These are phyloP conservation scores for Tranzscheliella williamsii DNA, from an alignment of 1,284 basidiomycete species.

Conservation along the genomic window DNA sequence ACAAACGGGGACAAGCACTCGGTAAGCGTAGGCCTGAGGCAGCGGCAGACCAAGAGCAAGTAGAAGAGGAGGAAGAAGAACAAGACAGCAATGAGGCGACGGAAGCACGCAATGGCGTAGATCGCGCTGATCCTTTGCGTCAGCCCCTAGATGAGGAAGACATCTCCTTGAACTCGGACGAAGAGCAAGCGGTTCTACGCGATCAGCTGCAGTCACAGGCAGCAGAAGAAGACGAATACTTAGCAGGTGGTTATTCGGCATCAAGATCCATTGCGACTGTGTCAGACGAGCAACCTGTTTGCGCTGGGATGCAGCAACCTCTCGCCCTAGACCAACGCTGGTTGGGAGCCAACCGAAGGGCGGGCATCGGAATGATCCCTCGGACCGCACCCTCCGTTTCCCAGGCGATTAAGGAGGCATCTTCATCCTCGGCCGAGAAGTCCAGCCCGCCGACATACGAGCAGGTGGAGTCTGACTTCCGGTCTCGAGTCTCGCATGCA, in stretches of 20 bases:
- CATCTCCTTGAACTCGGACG: constrained; percentile 11
- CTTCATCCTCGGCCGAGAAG: background rate
- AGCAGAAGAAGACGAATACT: constrained; percentile 22
- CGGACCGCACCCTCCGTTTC: constrained; percentile 2
- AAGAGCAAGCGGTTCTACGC: constrained; percentile 1
- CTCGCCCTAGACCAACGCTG: constrained; percentile 41
- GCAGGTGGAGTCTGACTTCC: constrained; percentile 12
- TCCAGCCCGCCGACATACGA: background rate
- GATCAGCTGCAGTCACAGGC: constrained; percentile 3
- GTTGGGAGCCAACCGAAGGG: constrained; percentile 14
- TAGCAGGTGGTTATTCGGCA: constrained; percentile 8
- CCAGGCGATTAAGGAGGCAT: constrained; percentile 1
- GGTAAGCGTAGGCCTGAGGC: constrained; percentile 4
- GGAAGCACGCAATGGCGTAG: no score
- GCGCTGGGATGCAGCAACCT: constrained; percentile 3
- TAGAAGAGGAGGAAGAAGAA: constrained; percentile 10
- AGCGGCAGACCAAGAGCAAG: constrained; percentile 10
- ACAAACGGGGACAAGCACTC: constrained; percentile 22
- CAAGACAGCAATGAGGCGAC: background rate
- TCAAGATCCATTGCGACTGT: background rate
- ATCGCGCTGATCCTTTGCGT: no score
- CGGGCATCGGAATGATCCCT: constrained; percentile 26
- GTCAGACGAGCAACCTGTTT: background rate
- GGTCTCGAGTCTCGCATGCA: constrained; percentile 8
- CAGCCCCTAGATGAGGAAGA: constrained; percentile 6